Evolutionary conservation across 495 filamentous ascomycete species (phyloP), one percentile per base, ranked within the genome.

Genomic region (Evernia prunastri): DNA sequence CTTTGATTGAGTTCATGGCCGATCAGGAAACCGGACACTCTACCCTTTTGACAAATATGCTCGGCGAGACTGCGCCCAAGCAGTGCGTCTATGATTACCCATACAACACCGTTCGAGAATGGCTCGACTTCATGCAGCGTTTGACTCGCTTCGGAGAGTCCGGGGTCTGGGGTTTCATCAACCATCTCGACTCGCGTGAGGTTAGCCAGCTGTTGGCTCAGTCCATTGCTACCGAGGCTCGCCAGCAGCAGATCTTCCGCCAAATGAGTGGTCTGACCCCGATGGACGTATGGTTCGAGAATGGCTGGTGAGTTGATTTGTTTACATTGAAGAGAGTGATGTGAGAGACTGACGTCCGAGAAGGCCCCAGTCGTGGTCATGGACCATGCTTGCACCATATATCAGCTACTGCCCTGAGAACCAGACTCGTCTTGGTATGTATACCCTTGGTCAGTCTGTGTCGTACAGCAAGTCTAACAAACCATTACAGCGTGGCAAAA

Each of bases 221-320:
- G 72, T 86, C 86, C 31, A 89, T 96, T 74, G 82, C 89, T 29
- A 88, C 86, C n/a, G 92, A 96, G 69, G 87, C 89, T 18, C 86
- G 91, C 3, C 92, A 96, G 76, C 89, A 96, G 76, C 81, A 91
- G 79, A 88, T 89, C 63, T 96, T 94, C 81, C 87, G 91, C 29
- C 90, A 96, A 67, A 89, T 95, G 74, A 81, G 85, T 36, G 91
- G 90, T 33, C 82, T 95, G 29, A 89, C 89, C 75, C 89, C 91
- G 4, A 91, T 90, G 87, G 86, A 89, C 0, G 89, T 88, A 4
- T 96, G 88, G 88, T 92, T 93, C 72, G 84, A 91, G 73, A 80
- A 84, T 13, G 89, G 89, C 31, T 82, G 92, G 25, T 54, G 51
- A 33, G 29, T 54, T 20, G 17, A 5, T 7, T 9, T 0, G 15